Base-by-base conservation (phyloP, 768 basidiomycete species). In the Tricholomella constricta region DNA sequence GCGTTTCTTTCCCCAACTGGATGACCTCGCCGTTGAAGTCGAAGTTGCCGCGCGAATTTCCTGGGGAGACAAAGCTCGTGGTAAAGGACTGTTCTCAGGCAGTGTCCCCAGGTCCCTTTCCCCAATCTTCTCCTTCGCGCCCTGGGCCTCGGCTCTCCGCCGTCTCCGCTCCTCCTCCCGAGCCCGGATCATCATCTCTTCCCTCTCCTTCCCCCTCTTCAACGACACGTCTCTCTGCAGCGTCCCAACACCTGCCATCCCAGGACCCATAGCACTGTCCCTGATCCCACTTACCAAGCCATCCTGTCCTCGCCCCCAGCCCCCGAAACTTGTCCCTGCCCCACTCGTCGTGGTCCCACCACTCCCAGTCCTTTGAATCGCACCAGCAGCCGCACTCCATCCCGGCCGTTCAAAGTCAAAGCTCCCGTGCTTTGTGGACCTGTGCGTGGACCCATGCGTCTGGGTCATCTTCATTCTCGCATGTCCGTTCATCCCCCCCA, bases 361-460 rank as follows among this genome's bases (percentile, higher is more conserved):
- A 51, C 75, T 76, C 4, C 77, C 74, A 2, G 79, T 77, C 22
- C 83, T 73, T 57, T 86, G 68, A 56, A 74, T 67, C n/a, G 59
- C 58, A 31, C 37, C 19, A 51, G 48, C 48, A 23, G 60, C 40
- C 7, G 67, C 56, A 19, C 69, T 71, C 74, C 77, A 76, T 0
- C 81, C 77, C 0, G 88, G 87, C 31, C 86, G 75, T 67, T 89
- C 88, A 58, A 89, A 89, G 62, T 89, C 88, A 64, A 89, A 89
- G 61, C 83, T 86, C 5, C 86, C 86, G 57, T 86, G 85, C 62
- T 86, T 85, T 36, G 73, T 79, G 1, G 79, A 69, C 44, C 78
- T 75, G 26, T 62, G 54, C 7, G 52, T 48, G 36, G 52, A 51
- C 10, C 54, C 47, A 7, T 45, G 51, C 26, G 54, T 29, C 45